Evolutionary conservation across 2,329 filamentous ascomycete genomes (phyloP).

Genomic region (Pezicula carpinea): DNA sequence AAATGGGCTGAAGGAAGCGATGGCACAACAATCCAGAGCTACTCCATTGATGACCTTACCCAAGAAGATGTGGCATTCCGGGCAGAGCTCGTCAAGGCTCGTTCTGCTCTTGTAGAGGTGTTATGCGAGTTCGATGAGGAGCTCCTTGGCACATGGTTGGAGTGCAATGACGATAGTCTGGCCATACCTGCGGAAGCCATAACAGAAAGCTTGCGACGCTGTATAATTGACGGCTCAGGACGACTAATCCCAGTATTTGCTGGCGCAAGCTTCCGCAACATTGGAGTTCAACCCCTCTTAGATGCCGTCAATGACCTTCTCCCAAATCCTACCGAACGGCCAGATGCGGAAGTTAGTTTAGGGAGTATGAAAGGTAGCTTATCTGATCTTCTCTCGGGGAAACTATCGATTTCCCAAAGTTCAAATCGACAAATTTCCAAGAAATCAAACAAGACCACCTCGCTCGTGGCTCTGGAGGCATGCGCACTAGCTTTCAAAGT

Average conservation of each 20-base stretch:
- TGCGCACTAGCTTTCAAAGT: constrained; percentile 86
- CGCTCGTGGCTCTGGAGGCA: constrained; percentile 48
- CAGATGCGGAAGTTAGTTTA: constrained; percentile 72
- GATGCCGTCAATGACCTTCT: constrained; percentile 86
- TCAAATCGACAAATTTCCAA: constrained; percentile 29
- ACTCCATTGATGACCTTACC: constrained; percentile 49
- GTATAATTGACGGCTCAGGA: constrained; percentile 64
- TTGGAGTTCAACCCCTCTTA: constrained; percentile 87
- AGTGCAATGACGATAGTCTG: constrained; percentile 67
- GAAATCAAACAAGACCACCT: constrained; percentile 33
- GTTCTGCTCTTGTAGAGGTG: constrained; percentile 73
- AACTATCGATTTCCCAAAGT: constrained; percentile 33
- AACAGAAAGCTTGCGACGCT: constrained; percentile 67
- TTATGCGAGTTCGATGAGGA: constrained; percentile 85
- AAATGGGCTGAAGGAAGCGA: constrained; percentile 66
- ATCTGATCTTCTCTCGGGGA: constrained; percentile 40
- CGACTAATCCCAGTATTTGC: constrained; percentile 82
- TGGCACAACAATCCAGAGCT: constrained; percentile 55
- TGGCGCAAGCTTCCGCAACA: constrained; percentile 88
- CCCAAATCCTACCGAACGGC: constrained; percentile 75
- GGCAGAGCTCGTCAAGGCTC: constrained; percentile 68
- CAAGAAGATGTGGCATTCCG: constrained; percentile 44
- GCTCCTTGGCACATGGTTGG: constrained; percentile 80
- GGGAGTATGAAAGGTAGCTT: constrained; percentile 52
- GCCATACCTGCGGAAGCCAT: constrained; percentile 63